phyloP scores from a whole-genome alignment of 345 rosid genomes.

The Iberis pinnata region DNA sequence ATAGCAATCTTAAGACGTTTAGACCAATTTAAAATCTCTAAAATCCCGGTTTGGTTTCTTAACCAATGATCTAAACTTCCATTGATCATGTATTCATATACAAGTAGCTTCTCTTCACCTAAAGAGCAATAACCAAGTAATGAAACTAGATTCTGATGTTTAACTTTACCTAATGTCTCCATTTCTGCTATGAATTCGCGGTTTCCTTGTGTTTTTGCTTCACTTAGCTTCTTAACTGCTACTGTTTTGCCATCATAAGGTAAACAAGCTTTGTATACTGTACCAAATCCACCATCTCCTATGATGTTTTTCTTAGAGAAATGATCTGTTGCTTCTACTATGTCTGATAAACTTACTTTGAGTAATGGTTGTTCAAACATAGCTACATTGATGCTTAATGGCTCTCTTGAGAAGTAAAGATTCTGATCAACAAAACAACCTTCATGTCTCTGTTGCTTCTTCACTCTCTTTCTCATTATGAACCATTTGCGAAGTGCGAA shows the following conservation, averaged over 20 bases:
- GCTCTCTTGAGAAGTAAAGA: constrained; percentile 65
- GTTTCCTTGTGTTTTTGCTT: constrained; percentile 75
- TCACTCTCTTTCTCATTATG: constrained; percentile 23
- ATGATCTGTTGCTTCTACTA: constrained; percentile 68
- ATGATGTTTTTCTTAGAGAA: constrained; percentile 80
- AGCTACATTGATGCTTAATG: constrained; percentile 77
- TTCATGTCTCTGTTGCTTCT: constrained; percentile 42
- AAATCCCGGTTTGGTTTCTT: constrained; percentile 54
- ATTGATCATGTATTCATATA: constrained; percentile 83
- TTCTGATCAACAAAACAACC: constrained; percentile 46
- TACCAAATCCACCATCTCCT: constrained; percentile 93
- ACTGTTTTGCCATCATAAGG: constrained; percentile 52
- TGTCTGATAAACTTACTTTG: constrained; percentile 59
- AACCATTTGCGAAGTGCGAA: constrained; percentile 43
- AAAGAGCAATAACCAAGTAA: constrained; percentile 78
- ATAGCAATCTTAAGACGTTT: constrained; percentile 67
- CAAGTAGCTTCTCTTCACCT: constrained; percentile 81
- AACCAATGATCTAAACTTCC: constrained; percentile 88
- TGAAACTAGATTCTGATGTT: constrained; percentile 80
- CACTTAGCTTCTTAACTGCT: constrained; percentile 90
- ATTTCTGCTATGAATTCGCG: constrained; percentile 88
- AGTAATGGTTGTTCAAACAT: constrained; percentile 81
- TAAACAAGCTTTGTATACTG: constrained; percentile 72
- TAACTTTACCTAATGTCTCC: constrained; percentile 94
- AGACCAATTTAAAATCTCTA: constrained; percentile 64